phyloP scores from a whole-genome alignment of 305 asterid species.

The Fraxinus dipetala region DNA sequence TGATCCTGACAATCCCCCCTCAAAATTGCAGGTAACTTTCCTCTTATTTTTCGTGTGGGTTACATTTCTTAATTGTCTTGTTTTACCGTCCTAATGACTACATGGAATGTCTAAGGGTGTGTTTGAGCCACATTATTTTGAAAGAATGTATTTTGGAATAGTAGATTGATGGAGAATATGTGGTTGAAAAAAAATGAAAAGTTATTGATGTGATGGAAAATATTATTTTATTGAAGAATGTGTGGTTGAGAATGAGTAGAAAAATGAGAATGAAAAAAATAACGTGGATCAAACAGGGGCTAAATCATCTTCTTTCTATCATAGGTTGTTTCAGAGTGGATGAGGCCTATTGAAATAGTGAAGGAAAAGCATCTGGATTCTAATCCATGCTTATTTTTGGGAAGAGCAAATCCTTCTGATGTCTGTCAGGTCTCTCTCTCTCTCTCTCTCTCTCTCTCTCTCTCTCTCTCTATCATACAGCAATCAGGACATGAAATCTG shows the following conservation, averaged over 20 bases:
- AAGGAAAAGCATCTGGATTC: constrained; percentile 71
- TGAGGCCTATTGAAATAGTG: constrained; percentile 87
- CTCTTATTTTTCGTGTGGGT: background rate
- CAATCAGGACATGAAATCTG: background rate
- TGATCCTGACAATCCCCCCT: constrained; percentile 81
- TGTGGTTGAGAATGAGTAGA: no score
- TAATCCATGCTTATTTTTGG: constrained; percentile 80
- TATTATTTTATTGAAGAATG: no score
- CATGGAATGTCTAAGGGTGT: background rate
- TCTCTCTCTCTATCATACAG: background rate
- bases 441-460: background rate
- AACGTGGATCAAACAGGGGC: no score
- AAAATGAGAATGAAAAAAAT: no score
- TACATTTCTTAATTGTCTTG: constrained; percentile 1
- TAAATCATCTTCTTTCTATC: constrained; percentile 18
- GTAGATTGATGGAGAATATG: no score
- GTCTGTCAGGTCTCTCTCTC: constrained; percentile 83
- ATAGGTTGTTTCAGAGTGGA: constrained; percentile 95
- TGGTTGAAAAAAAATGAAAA: no score
- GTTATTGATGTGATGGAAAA: no score
- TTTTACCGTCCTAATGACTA: background rate
- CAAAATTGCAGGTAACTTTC: constrained; percentile 69
- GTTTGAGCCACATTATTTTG: no score
- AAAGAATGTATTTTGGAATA: no score
- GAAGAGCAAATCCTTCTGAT: constrained; percentile 92